These are phyloP conservation scores for Paradendryphiella salina DNA, from an alignment of 2,329 filamentous ascomycete genomes.

Conservation along the genomic window DNA sequence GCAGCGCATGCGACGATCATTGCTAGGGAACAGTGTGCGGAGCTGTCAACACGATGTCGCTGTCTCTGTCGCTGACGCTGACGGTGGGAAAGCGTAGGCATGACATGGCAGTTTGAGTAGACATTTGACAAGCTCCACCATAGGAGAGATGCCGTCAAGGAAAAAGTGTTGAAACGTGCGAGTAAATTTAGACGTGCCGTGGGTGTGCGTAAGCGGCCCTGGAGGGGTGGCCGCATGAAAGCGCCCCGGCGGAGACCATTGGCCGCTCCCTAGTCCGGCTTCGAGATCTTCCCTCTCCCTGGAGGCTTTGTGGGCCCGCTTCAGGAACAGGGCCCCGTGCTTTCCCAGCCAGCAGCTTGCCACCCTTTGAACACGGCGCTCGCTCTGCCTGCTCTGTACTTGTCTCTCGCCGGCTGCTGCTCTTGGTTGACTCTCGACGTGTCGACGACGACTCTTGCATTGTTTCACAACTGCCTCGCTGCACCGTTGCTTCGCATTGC, in stretches of 20 bases:
- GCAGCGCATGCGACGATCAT: not conserved
- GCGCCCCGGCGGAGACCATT: slow-evolving; percentile 25
- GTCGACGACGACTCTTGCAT: slow-evolving; percentile 1
- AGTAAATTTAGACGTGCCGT: slow-evolving; percentile 29
- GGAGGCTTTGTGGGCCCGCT: slow-evolving; percentile 11
- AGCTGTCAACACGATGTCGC: not conserved
- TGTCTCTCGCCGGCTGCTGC: not conserved
- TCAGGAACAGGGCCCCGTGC: slow-evolving; percentile 13
- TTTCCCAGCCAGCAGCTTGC: slow-evolving; percentile 8
- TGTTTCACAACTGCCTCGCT: not conserved
- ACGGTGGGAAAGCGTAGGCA: not conserved
- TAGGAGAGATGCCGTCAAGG: slow-evolving; percentile 7
- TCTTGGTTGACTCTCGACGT: not conserved
- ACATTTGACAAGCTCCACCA: slow-evolving; percentile 15
- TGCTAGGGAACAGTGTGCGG: not conserved
- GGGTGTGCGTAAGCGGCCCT: slow-evolving; percentile 28
- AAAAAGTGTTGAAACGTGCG: slow-evolving; percentile 24
- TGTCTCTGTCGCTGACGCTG: not conserved
- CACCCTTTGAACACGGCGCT: slow-evolving; percentile 10
- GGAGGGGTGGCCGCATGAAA: slow-evolving; percentile 26
- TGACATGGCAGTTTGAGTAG: slow-evolving; percentile 9
- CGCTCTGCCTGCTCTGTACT: not conserved
- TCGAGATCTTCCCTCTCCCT: slow-evolving; percentile 26
- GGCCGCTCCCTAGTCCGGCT: slow-evolving; percentile 18
- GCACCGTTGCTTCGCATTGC: not conserved